Conservation (phyloP, 108 stramenopile species). For the Aurantiochytrium sp. region DNA sequence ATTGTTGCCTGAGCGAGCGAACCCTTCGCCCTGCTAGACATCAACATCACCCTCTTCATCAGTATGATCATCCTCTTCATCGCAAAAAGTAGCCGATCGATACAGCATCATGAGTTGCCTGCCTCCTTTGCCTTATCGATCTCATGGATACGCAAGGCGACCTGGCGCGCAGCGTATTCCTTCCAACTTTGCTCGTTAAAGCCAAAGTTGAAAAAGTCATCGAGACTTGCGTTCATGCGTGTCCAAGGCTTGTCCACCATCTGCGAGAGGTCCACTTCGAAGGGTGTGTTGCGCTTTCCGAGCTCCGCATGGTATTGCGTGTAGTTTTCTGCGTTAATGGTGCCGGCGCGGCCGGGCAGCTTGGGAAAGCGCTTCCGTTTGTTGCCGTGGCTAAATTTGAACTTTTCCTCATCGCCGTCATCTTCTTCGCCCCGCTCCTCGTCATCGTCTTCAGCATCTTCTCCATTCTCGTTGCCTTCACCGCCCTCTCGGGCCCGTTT, state of each 20-base stretch:
- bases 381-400: constrained; percentile 6
- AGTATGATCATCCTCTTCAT: too few species aligned
- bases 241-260: constrained; percentile 7
- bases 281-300: neutral
- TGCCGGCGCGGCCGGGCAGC: neutral
- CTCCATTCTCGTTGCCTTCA: neutral
- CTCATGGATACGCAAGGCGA: neutral
- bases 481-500: neutral
- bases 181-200: constrained; percentile 13
- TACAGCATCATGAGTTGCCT: too few species aligned
- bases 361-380: neutral
- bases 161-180: constrained; percentile 1
- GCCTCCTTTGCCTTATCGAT: neutral
- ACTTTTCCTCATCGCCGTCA: neutral
- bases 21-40: too few species aligned
- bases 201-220: constrained; percentile 17
- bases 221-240: neutral
- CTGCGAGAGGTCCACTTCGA: neutral
- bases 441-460: neutral
- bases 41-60: too few species aligned
- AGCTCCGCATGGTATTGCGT: neutral
- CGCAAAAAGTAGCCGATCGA: too few species aligned
- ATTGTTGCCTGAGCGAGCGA: too few species aligned
- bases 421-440: neutral
- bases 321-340: neutral